These are phyloP conservation scores for Brassica hybrid DNA, from an alignment of 441 rosid genomes.

Conservation along the genomic window DNA sequence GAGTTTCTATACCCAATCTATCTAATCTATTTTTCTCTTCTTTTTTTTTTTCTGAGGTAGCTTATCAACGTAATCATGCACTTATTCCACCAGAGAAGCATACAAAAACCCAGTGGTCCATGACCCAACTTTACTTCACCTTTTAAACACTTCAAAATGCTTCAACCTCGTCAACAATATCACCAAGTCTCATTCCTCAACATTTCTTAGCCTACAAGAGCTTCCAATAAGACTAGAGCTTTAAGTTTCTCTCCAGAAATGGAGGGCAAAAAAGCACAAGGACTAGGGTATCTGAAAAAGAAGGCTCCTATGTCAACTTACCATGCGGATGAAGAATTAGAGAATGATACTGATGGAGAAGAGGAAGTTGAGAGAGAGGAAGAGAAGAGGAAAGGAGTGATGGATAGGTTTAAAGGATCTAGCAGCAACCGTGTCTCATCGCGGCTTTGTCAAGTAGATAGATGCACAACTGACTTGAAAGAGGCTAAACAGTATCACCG, in stretches of 20 bases:
- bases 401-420: constrained; percentile 46
- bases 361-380: constrained; percentile 30
- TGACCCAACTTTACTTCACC: constrained; percentile 38
- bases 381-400: constrained; percentile 40
- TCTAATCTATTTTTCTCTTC: background rate
- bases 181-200: constrained; percentile 41
- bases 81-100: constrained; percentile 42
- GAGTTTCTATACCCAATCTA: constrained; percentile 1
- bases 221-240: constrained; percentile 5
- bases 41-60: constrained; percentile 18
- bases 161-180: constrained; percentile 27
- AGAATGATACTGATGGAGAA: constrained; percentile 47
- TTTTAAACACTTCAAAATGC: constrained; percentile 29
- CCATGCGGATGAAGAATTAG: constrained; percentile 48
- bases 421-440: constrained; percentile 35
- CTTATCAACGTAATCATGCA: constrained; percentile 34
- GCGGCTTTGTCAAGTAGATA: constrained; percentile 48
- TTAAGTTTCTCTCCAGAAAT: constrained; percentile 18
- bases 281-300: constrained; percentile 30
- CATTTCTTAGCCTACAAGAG: constrained; percentile 33
- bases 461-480: constrained; percentile 45
- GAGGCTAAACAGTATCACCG: constrained; percentile 46
- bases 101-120: constrained; percentile 45
- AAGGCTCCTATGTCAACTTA: constrained; percentile 19
- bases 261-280: constrained; percentile 47